A percentile compares a stretch with the other conserved stretches of the same genome.
Conservation (phyloP, 345 rosid genomes). For the Gossypium ekmanianum region DNA sequence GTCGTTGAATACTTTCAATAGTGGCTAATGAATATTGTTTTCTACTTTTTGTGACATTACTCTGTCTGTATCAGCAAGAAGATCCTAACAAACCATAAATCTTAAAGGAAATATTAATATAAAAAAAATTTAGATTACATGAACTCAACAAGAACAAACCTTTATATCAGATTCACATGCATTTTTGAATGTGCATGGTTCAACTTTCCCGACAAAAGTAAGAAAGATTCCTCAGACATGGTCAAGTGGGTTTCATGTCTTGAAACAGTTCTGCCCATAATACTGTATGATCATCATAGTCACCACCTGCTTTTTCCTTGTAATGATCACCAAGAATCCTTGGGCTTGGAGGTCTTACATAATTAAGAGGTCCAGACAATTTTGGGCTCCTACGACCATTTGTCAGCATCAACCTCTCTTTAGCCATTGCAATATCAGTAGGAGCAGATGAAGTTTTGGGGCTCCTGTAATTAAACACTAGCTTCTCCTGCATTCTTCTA, state of each 20-base stretch:
- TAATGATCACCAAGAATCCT: constrained; percentile 22
- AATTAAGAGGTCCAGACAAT: constrained; percentile 44
- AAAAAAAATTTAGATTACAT: not conserved
- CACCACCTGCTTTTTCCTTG: constrained; percentile 24
- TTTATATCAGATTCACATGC: not conserved
- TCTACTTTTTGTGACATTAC: not conserved
- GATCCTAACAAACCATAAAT: not conserved
- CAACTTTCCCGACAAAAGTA: not conserved
- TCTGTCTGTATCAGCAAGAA: not conserved
- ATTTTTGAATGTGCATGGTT: not conserved
- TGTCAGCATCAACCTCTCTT: constrained; percentile 18
- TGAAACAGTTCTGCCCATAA: constrained; percentile 71
- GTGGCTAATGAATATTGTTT: not conserved
- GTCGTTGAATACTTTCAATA: not conserved
- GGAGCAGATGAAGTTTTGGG: constrained; percentile 36
- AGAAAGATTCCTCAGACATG: not conserved
- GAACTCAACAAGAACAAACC: not conserved
- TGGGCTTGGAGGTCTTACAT: constrained; percentile 41
- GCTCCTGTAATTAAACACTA: constrained; percentile 39
- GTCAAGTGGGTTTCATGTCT: constrained; percentile 65
- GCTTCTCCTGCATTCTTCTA: constrained; percentile 43
- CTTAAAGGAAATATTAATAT: not conserved
- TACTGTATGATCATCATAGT: constrained; percentile 41
- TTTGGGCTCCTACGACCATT: constrained; percentile 35
- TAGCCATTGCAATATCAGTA: constrained; percentile 31